These are phyloP conservation scores for Boletellus ananas DNA, from an alignment of 768 basidiomycete species.

Conservation along the genomic window DNA sequence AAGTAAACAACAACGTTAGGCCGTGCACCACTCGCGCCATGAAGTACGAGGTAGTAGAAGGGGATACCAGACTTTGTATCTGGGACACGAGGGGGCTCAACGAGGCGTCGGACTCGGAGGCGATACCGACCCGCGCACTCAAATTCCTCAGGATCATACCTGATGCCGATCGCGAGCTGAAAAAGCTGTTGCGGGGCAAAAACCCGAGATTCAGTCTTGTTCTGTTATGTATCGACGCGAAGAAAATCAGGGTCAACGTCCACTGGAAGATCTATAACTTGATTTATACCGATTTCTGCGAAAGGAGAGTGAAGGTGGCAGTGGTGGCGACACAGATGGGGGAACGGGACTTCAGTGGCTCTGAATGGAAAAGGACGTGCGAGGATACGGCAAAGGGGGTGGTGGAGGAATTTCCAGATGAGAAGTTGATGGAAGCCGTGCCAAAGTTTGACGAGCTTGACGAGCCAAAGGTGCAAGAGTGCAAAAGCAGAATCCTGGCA, in stretches of 20 bases:
- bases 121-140: not conserved
- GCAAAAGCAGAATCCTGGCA: conserved; percentile 18
- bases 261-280: conserved; percentile 22
- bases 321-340: conserved; percentile 17
- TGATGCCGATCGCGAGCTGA: conserved; percentile 18
- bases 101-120: conserved; percentile 14
- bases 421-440: conserved; percentile 16
- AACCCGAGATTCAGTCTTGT: conserved; percentile 17
- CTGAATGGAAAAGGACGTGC: conserved; percentile 19
- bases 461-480: conserved; percentile 15
- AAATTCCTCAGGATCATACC: not conserved
- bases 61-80: conserved; percentile 8
- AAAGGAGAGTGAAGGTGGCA: conserved; percentile 8
- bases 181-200: conserved; percentile 9
- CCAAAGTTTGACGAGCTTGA: conserved; percentile 10
- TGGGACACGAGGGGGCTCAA: conserved; percentile 28
- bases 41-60: conserved; percentile 9
- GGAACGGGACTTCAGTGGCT: conserved; percentile 2
- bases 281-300: conserved; percentile 15
- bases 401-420: conserved; percentile 12
- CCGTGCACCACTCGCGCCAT: conserved; percentile 16
- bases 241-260: conserved; percentile 11
- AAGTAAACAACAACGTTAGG: conserved; percentile 14
- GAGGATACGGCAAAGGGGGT: conserved; percentile 1
- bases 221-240: conserved; percentile 19